Conservation (phyloP, 495 filamentous ascomycete genomes). For the Xylaria palmicola region DNA sequence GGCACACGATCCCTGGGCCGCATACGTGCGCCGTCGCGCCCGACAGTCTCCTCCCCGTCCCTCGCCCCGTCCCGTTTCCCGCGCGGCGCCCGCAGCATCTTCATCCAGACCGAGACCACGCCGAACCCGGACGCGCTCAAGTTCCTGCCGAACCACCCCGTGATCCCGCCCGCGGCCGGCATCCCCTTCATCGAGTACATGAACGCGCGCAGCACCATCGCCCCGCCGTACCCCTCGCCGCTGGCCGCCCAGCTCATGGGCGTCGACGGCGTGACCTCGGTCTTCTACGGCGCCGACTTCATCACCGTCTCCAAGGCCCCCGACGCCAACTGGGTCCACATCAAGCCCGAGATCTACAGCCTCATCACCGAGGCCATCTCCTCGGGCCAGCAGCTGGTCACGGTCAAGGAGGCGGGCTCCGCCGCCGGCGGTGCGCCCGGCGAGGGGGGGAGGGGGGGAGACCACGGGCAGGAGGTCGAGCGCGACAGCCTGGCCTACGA, state of each 20-base stretch:
- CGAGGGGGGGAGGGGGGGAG: slow-evolving; percentile 6
- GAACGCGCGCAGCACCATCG: slow-evolving; percentile 79
- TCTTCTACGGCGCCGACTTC: slow-evolving; percentile 95
- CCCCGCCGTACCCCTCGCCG: slow-evolving; percentile 89
- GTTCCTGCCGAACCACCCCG: slow-evolving; percentile 82
- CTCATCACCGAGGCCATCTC: slow-evolving; percentile 90
- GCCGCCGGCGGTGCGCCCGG: slow-evolving; percentile 18
- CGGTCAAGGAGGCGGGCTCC: slow-evolving; percentile 59
- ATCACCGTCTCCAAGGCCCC: slow-evolving; percentile 92
- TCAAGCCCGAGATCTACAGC: slow-evolving; percentile 93
- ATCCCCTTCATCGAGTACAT: slow-evolving; percentile 89
- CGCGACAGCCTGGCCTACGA: slow-evolving; percentile 72
- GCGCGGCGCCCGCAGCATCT: slow-evolving; percentile 72
- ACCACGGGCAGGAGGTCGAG: slow-evolving; percentile 41
- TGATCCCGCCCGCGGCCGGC: slow-evolving; percentile 70
- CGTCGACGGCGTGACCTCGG: slow-evolving; percentile 84
- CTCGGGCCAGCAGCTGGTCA: slow-evolving; percentile 77
- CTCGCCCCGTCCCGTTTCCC: slow-evolving; percentile 14
- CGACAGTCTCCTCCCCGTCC: slow-evolving; percentile 6
- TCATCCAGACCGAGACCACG: slow-evolving; percentile 94
- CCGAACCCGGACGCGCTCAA: slow-evolving; percentile 92
- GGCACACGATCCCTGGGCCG: slow-evolving; percentile 21
- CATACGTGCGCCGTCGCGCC: slow-evolving; percentile 29
- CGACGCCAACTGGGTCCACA: slow-evolving; percentile 87
- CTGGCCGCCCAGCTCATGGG: slow-evolving; percentile 85